Percentiles rank a stretch among this genome's conserved stretches.
Evolutionary conservation across 306 rosid genomes (phyloP).

Genomic region (Luffa acutangula): DNA sequence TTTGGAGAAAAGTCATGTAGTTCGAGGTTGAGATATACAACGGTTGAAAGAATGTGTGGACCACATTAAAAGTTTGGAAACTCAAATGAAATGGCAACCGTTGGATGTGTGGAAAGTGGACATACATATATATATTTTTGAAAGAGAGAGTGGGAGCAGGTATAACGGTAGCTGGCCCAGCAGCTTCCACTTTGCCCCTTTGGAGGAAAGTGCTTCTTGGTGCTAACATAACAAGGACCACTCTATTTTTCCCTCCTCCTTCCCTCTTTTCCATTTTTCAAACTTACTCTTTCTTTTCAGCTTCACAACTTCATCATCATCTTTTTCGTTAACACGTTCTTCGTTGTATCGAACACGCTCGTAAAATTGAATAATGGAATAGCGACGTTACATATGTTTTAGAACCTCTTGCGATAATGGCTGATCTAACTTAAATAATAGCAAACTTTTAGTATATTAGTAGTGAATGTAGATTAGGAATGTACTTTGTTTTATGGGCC

Average conservation of each 20-base stretch:
- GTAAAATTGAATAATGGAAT: no score
- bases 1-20: no score
- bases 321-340: no score
- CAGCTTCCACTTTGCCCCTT: neutral
- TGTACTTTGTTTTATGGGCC: no score
- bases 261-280: neutral
- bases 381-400: no score
- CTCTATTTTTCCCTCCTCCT: neutral
- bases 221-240: neutral
- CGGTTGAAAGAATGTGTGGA: neutral
- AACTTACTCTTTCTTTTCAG: neutral
- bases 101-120: neutral
- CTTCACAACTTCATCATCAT: neutral
- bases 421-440: no score
- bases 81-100: neutral
- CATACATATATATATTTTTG: neutral
- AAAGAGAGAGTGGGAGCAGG: neutral
- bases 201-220: neutral
- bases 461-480: no score
- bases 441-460: no score
- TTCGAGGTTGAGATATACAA: neutral
- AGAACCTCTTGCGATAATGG: no score
- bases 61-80: neutral
- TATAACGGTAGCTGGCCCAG: neutral
- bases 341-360: no score